phyloP scores from a whole-genome alignment of 768 basidiomycete genomes.

The Phlebiopsis flavidoalba region DNA sequence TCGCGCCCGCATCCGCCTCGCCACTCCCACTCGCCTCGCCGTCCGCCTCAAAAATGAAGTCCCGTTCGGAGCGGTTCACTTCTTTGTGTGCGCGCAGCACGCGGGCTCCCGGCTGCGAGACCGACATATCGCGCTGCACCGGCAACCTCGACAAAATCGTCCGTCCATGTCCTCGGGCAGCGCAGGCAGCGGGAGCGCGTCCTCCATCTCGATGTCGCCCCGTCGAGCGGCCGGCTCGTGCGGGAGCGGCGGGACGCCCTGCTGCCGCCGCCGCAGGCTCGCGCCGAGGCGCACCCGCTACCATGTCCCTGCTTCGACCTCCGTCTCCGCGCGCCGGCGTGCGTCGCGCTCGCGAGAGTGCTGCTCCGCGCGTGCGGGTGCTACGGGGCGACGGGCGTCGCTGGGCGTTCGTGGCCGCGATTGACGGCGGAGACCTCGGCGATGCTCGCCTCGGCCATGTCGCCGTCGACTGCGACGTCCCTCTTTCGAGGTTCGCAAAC shows the following conservation, averaged over 20 bases:
- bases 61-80: slow-evolving; percentile 9
- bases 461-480: slow-evolving; percentile 78
- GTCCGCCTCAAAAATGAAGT: slow-evolving; percentile 12
- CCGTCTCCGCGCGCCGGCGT: slow-evolving; percentile 28
- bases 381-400: slow-evolving; percentile 12
- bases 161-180: slow-evolving; percentile 20
- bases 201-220: slow-evolving; percentile 22
- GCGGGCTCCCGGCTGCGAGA: slow-evolving; percentile 15
- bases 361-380: slow-evolving; percentile 1
- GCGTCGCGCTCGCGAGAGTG: slow-evolving; percentile 19
- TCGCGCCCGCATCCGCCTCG: slow-evolving; percentile 12
- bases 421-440: slow-evolving; percentile 9
- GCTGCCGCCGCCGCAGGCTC: slow-evolving; percentile 12
- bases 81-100: slow-evolving; percentile 16
- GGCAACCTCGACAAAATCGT: too few relatives aligned
- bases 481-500: slow-evolving; percentile 90
- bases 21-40: slow-evolving; percentile 19
- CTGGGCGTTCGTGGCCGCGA: slow-evolving; percentile 9
- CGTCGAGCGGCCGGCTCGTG: slow-evolving; percentile 1
- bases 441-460: slow-evolving; percentile 19
- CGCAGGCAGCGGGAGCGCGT: slow-evolving; percentile 15
- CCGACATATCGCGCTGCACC: neutral
- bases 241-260: slow-evolving; percentile 3
- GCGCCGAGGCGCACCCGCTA: slow-evolving; percentile 12
- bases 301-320: slow-evolving; percentile 25